phyloP scores from a whole-genome alignment of 257 asterid genomes.

The Jasminum sambac region DNA sequence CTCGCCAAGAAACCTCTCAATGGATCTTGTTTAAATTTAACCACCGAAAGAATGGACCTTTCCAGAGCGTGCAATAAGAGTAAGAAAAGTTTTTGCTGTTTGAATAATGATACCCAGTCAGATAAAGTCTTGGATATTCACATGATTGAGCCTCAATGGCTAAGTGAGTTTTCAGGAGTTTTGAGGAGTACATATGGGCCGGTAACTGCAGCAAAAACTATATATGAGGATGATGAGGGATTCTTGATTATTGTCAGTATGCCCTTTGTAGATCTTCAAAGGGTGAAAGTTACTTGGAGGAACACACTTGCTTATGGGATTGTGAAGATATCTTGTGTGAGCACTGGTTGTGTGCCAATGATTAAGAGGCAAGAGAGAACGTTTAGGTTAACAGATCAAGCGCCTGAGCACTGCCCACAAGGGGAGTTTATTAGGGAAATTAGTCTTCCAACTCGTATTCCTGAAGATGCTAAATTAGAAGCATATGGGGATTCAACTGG shows the following conservation, averaged over 20 bases:
- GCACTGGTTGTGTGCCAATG: slow-evolving; percentile 41
- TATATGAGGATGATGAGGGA: slow-evolving; percentile 45
- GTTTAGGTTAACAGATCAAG: slow-evolving; percentile 46
- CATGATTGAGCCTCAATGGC: slow-evolving; percentile 40
- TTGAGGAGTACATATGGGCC: slow-evolving; percentile 45
- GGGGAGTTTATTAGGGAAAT: slow-evolving; percentile 52
- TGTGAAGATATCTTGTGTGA: slow-evolving; percentile 50
- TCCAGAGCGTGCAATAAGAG: slow-evolving; percentile 38
- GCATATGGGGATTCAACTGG: slow-evolving; percentile 48
- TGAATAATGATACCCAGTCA: slow-evolving; percentile 25
- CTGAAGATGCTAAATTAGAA: slow-evolving; percentile 51
- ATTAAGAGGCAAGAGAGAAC: slow-evolving; percentile 43
- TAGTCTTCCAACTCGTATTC: slow-evolving; percentile 47
- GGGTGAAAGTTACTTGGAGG: slow-evolving; percentile 54
- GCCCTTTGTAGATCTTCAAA: slow-evolving; percentile 48
- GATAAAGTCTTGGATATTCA: slow-evolving; percentile 34
- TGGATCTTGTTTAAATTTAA: slow-evolving; percentile 43
- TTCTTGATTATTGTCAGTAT: slow-evolving; percentile 46
- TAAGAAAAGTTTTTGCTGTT: slow-evolving; percentile 33
- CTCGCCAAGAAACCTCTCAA: slow-evolving; percentile 34
- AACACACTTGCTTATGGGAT: slow-evolving; percentile 44
- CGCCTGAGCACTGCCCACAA: slow-evolving; percentile 52
- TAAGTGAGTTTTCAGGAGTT: slow-evolving; percentile 40
- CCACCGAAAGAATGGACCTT: slow-evolving; percentile 42
- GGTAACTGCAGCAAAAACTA: slow-evolving; percentile 49